Percentiles rank a stretch among this genome's conserved stretches.
phyloP scores from a whole-genome alignment of 495 filamentous ascomycete species.

The Penicillium desertorum region DNA sequence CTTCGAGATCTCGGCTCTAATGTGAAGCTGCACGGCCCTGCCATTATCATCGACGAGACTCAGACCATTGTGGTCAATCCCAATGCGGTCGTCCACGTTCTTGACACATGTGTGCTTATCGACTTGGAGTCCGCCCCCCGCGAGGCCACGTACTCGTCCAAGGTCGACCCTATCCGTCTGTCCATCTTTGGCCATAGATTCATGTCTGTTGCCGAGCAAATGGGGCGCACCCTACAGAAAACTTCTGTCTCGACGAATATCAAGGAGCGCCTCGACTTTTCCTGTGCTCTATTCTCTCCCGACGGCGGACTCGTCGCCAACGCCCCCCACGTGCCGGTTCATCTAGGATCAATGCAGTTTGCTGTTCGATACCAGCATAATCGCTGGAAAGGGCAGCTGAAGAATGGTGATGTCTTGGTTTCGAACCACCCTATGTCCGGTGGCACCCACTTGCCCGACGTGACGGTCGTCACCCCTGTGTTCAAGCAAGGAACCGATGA shows the following conservation, averaged over 20 bases:
- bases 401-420: slow-evolving; percentile 89
- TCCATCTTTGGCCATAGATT: slow-evolving; percentile 89
- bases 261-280: slow-evolving; percentile 89
- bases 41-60: slow-evolving; percentile 86
- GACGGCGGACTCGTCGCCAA: slow-evolving; percentile 83
- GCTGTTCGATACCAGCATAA: slow-evolving; percentile 92
- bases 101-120: no score
- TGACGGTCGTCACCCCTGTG: slow-evolving; percentile 59
- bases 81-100: no score
- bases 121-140: no score
- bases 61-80: slow-evolving; percentile 79
- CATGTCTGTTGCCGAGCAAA: slow-evolving; percentile 94
- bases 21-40: slow-evolving; percentile 81
- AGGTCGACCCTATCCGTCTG: no score
- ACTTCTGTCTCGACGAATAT: slow-evolving; percentile 90
- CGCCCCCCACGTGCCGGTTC: slow-evolving; percentile 76
- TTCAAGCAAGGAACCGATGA: neutral
- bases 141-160: no score
- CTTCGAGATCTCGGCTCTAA: no score
- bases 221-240: slow-evolving; percentile 87
- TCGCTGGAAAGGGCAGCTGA: slow-evolving; percentile 85
- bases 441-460: slow-evolving; percentile 85
- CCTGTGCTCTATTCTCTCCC: slow-evolving; percentile 83
- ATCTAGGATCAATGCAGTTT: slow-evolving; percentile 91
- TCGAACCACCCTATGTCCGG: slow-evolving; percentile 95